Conservation (phyloP, 352 stramenopile species). For the Globisporangium canariense region DNA sequence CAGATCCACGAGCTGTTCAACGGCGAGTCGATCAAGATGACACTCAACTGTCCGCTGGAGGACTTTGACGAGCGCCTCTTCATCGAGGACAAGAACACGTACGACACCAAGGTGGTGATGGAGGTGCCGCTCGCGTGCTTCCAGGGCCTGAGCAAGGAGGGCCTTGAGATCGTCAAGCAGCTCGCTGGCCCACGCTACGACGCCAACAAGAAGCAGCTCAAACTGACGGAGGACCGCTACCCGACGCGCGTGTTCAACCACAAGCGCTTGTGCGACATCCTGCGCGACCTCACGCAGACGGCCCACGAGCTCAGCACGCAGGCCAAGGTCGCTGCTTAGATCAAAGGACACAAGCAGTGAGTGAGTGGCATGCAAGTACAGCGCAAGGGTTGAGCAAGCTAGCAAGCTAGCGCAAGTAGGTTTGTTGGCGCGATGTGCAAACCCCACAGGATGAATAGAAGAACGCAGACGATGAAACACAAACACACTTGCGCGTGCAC, state of each 20-base stretch:
- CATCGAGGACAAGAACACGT: conserved; percentile 74
- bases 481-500: neutral
- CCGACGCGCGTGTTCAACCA: conserved; percentile 77
- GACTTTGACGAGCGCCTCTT: conserved; percentile 83
- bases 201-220: conserved; percentile 74
- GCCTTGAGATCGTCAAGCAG: conserved; percentile 57
- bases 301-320: conserved; percentile 59
- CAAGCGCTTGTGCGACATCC: conserved; percentile 81
- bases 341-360: neutral
- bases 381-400: conserved; percentile 8
- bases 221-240: conserved; percentile 80
- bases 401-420: conserved; percentile 11
- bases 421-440: neutral
- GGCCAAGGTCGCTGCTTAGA: conserved; percentile 24
- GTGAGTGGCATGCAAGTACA: neutral
- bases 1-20: conserved; percentile 79
- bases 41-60: conserved; percentile 73
- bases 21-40: conserved; percentile 60
- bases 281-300: conserved; percentile 70
- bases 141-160: conserved; percentile 43
- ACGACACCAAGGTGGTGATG: conserved; percentile 80
- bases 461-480: conserved; percentile 9
- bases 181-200: conserved; percentile 74
- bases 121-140: conserved; percentile 73
- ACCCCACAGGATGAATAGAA: conserved; percentile 4